Evolutionary conservation across 202 grass and related monocot species (phyloP), one percentile per base, ranked within the genome.

Genomic region (Eragrostis tef): DNA sequence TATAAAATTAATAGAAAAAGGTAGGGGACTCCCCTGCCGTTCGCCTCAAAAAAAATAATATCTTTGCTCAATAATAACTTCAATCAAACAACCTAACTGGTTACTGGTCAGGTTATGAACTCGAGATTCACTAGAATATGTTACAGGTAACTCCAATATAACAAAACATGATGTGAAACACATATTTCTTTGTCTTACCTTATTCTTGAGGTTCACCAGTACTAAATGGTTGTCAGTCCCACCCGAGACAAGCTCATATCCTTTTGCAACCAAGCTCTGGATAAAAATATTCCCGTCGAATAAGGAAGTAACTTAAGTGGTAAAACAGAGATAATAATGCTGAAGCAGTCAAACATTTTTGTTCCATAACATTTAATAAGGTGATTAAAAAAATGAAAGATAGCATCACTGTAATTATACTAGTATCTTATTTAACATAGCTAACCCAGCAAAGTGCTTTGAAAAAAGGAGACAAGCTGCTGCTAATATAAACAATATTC

Each of bases 191-290:
- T 57, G 8, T 79, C 58, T 83, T 91, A 99, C 97, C 93, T 99
- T 96, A 58, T 83, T 90, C 83, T 99, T 99, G 27, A 99, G 93
- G 81, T 99, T 99, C 44, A 99, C 97, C 80, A 99, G 89, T 39
- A 99, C 97, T 80, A 99, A 96, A 91, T 99, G 97, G 78, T 99
- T 99, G 25, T 99, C 93, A 64, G 97, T 99, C 25, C 97, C 97
- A 79, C 97, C 97, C 20, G 97, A 99, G 67, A 99, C 97, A 85
- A 99, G 88, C 0, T 99, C 93, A 45, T 96, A 99, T 20, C 97
- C 93, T 92, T 82, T 92, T 57, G 84, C 71, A 77, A 34, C 42
- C 81, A 99, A 84, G 66, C 74, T 71, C 97, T 99, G 85, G 56
- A 90, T 54, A 69, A 83, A 27, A 79, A 89, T 80, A 47, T 87